Percentiles rank a stretch among this genome's conserved stretches.
Conservation (phyloP, 352 stramenopile species). For the Globisporangium emineosum region DNA sequence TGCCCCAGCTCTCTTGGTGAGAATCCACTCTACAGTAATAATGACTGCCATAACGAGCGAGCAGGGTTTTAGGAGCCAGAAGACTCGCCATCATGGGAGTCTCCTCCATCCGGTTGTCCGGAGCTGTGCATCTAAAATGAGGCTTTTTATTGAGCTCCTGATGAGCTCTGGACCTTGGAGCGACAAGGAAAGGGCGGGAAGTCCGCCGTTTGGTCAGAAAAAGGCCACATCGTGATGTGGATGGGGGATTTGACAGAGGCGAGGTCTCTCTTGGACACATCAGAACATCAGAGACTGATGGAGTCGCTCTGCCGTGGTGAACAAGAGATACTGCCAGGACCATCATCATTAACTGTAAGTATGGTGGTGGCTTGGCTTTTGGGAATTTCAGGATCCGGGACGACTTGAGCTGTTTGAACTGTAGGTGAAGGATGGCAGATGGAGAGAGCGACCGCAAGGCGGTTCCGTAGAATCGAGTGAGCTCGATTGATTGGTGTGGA, state of each 20-base stretch:
- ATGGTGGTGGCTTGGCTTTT: no score
- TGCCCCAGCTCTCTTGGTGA: background rate
- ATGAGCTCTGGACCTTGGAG: background rate
- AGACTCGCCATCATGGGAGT: background rate
- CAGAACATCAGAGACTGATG: background rate
- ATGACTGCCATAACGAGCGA: no score
- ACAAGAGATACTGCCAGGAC: background rate
- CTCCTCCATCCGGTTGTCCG: background rate
- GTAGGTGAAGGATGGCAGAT: no score
- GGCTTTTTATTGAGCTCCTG: background rate
- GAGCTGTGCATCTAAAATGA: no score
- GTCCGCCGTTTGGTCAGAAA: slow-evolving; percentile 1
- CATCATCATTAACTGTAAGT: no score
- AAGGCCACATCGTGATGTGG: background rate
- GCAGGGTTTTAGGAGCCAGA: no score
- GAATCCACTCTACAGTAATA: background rate
- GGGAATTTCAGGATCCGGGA: no score
- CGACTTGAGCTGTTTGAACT: no score
- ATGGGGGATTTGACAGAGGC: background rate
- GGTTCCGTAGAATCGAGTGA: no score
- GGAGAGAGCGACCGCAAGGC: no score
- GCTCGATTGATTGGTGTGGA: no score
- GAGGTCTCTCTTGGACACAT: background rate
- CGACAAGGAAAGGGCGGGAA: background rate
- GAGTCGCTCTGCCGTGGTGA: background rate